Conservation (phyloP, 352 stramenopile genomes). For the Globisporangium echinulatum region DNA sequence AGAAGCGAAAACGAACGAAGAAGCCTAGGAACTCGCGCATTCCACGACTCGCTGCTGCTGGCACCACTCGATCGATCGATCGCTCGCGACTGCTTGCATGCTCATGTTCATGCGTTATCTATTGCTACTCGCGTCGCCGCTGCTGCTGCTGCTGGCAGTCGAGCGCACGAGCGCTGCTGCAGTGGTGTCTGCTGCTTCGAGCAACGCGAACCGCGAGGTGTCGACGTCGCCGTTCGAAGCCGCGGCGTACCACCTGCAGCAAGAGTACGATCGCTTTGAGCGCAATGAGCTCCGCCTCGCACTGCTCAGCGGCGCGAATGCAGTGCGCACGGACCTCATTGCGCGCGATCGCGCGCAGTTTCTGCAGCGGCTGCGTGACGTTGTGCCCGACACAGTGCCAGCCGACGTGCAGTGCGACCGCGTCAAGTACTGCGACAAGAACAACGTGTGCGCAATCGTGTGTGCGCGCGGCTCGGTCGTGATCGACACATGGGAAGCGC, state of each 20-base stretch:
- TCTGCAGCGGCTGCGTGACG: slow-evolving; percentile 23
- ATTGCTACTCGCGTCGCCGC: neutral
- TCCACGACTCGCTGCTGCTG: neutral
- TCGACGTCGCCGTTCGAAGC: slow-evolving; percentile 11
- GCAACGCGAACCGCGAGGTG: neutral
- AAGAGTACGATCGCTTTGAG: slow-evolving; percentile 15
- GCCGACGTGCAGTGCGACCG: slow-evolving; percentile 40
- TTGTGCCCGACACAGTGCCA: slow-evolving; percentile 61
- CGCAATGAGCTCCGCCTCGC: slow-evolving; percentile 9
- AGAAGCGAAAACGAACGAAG: no score
- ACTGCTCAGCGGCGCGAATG: slow-evolving; percentile 4
- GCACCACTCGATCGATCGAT: no score
- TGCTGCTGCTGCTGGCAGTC: neutral
- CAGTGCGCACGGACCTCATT: slow-evolving; percentile 8
- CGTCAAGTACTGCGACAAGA: slow-evolving; percentile 39
- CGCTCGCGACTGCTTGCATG: no score
- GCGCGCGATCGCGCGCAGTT: slow-evolving; percentile 24
- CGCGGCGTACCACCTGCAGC: slow-evolving; percentile 10
- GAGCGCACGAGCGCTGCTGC: neutral
- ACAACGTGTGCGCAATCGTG: slow-evolving; percentile 45
- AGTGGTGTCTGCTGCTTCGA: neutral
- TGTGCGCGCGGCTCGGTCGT: slow-evolving; percentile 38
- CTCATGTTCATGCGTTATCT: neutral
- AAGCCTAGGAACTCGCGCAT: neutral
- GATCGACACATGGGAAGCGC: slow-evolving; percentile 25